Percentiles rank a stretch among this genome's conserved stretches.
Conservation (phyloP, 306 rosid species). For the Rubus idaeus region DNA sequence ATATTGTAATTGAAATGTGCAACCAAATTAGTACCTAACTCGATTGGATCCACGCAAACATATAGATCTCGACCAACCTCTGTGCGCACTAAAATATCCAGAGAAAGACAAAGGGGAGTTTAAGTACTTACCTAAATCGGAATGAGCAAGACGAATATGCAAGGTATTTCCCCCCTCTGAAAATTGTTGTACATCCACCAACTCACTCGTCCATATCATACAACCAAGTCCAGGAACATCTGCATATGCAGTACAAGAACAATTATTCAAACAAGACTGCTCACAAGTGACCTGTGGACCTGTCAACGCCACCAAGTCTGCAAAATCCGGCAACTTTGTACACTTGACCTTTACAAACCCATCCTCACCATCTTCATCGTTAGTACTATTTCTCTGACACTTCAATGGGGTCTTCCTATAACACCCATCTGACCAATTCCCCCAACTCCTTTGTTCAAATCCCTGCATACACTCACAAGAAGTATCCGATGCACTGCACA, state of each 20-base stretch:
- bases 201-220: slow-evolving; percentile 51
- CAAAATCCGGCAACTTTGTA: slow-evolving; percentile 76
- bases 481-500: slow-evolving; percentile 35
- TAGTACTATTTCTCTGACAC: slow-evolving; percentile 32
- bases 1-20: neutral
- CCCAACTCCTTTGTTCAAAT: slow-evolving; percentile 35
- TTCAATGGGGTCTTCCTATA: slow-evolving; percentile 44
- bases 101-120: neutral
- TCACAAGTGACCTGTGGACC: slow-evolving; percentile 25
- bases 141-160: slow-evolving; percentile 55
- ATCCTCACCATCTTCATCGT: slow-evolving; percentile 42
- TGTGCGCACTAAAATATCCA: slow-evolving; percentile 26
- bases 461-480: slow-evolving; percentile 61
- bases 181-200: slow-evolving; percentile 54
- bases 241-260: slow-evolving; percentile 63
- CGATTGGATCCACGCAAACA: slow-evolving; percentile 40
- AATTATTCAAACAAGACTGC: slow-evolving; percentile 37
- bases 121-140: slow-evolving; percentile 40
- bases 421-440: slow-evolving; percentile 64
- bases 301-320: neutral
- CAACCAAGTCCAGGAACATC: slow-evolving; percentile 65
- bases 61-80: slow-evolving; percentile 40
- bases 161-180: slow-evolving; percentile 42
- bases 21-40: slow-evolving; percentile 15
- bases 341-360: slow-evolving; percentile 36